Evolutionary conservation across 2,329 filamentous ascomycete species (phyloP).

Genomic region (Trichoderma oligosporum): DNA sequence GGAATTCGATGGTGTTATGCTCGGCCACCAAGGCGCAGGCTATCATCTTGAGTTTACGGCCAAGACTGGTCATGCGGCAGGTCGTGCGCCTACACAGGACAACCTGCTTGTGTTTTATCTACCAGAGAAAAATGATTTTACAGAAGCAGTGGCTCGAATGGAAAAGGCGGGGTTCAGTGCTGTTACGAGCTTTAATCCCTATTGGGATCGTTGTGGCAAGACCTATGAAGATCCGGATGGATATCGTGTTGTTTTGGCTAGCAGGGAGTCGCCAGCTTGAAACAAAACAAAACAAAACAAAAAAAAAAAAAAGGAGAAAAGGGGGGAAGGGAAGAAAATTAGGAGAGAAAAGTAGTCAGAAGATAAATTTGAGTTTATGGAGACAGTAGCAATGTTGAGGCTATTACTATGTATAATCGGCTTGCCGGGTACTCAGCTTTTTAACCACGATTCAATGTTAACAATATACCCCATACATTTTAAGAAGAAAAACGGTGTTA

Average conservation of each 20-base stretch:
- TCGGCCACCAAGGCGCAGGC: conserved; percentile 35
- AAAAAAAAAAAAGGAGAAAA: neutral
- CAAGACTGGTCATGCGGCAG: conserved; percentile 33
- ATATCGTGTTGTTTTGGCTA: conserved; percentile 41
- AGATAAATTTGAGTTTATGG: too few relatives aligned
- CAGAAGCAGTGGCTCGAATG: conserved; percentile 34
- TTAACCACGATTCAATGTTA: neutral
- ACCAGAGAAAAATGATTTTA: conserved; percentile 30
- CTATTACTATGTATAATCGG: too few relatives aligned
- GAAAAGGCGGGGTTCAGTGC: conserved; percentile 32
- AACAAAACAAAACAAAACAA: neutral
- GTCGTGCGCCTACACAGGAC: conserved; percentile 39
- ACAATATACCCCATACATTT: neutral
- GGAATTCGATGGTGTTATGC: conserved; percentile 41
- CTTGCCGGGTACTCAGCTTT: too few relatives aligned
- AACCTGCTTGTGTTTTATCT: conserved; percentile 45
- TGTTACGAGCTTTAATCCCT: conserved; percentile 41
- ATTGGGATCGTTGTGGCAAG: conserved; percentile 43
- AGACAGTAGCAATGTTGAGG: too few relatives aligned
- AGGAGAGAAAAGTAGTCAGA: too few relatives aligned
- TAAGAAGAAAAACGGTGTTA: neutral
- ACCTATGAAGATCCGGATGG: conserved; percentile 46
- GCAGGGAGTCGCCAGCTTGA: conserved; percentile 23
- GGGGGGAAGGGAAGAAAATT: too few relatives aligned
- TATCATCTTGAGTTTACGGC: conserved; percentile 45